Evolutionary conservation across 1,284 basidiomycete genomes (phyloP).

Genomic region (Melanopsichium pennsylvanicum): DNA sequence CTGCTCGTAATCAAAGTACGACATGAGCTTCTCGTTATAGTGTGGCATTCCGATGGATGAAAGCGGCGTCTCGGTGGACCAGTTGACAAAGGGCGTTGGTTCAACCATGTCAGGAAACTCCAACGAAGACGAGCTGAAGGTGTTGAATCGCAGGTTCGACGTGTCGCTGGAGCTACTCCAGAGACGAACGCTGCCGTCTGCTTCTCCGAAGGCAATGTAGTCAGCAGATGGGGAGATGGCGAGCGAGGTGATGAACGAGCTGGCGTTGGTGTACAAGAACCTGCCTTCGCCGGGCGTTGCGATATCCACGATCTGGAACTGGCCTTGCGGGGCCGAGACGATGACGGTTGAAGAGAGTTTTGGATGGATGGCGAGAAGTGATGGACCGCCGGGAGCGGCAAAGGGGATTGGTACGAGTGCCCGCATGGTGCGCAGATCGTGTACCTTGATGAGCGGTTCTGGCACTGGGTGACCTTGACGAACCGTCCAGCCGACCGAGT

Average conservation of each 20-base stretch:
- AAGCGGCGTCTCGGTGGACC: constrained; percentile 86
- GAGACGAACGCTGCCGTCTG: constrained; percentile 83
- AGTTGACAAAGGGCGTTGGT: constrained; percentile 75
- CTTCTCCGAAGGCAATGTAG: constrained; percentile 91
- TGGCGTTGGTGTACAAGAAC: constrained; percentile 74
- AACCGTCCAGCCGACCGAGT: constrained; percentile 64
- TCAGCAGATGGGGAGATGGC: constrained; percentile 85
- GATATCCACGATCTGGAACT: constrained; percentile 88
- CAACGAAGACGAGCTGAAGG: constrained; percentile 81
- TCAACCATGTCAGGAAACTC: constrained; percentile 84
- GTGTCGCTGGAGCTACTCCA: constrained; percentile 73
- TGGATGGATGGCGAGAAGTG: constrained; percentile 84
- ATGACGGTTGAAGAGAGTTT: constrained; percentile 80
- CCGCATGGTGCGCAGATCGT: constrained; percentile 84
- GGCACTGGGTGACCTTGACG: constrained; percentile 82
- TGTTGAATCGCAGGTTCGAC: constrained; percentile 76
- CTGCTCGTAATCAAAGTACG: constrained; percentile 72
- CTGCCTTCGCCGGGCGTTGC: constrained; percentile 74
- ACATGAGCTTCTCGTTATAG: constrained; percentile 80
- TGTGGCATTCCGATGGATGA: constrained; percentile 89
- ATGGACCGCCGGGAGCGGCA: constrained; percentile 76
- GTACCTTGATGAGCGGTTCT: constrained; percentile 91
- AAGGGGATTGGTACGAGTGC: constrained; percentile 85
- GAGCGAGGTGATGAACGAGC: constrained; percentile 80
- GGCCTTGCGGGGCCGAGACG: constrained; percentile 82